These are phyloP conservation scores for Kwoniella botswanensis DNA, from an alignment of 768 basidiomycete genomes.

Conservation along the genomic window DNA sequence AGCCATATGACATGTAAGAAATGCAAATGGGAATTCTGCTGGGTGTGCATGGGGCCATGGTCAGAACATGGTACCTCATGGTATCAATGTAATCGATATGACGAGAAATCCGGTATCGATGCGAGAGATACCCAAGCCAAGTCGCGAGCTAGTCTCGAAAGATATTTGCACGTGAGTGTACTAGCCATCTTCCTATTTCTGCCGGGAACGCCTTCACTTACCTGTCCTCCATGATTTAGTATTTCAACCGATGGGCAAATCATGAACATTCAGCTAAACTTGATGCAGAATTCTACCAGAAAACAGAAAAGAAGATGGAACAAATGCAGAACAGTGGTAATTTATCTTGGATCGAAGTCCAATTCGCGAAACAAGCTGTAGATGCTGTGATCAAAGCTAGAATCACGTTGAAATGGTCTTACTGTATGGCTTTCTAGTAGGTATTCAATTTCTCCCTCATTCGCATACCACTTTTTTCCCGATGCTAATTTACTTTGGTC, in stretches of 20 bases:
- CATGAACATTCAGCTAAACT: constrained; percentile 99
- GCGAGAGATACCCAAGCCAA: constrained; percentile 90
- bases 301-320: constrained; percentile 99
- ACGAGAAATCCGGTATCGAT: constrained; percentile 82
- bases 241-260: constrained; percentile 99
- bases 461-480: not conserved
- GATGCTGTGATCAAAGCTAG: constrained; percentile 88
- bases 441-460: not conserved
- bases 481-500: not conserved
- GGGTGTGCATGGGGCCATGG: constrained; percentile 99
- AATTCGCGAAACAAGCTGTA: constrained; percentile 98
- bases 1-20: constrained; percentile 99
- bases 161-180: constrained; percentile 88
- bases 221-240: constrained; percentile 63
- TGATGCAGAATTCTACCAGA: constrained; percentile 84
- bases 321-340: constrained; percentile 94
- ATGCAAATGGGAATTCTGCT: constrained; percentile 92
- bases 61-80: constrained; percentile 94
- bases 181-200: not conserved
- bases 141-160: constrained; percentile 86
- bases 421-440: constrained; percentile 95
- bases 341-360: constrained; percentile 97
- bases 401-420: constrained; percentile 98
- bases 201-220: not conserved
- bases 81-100: constrained; percentile 98